Evolutionary conservation across 495 filamentous ascomycete genomes (phyloP), one percentile per base, ranked within the genome.

Genomic region (Wilcoxina mikolae): DNA sequence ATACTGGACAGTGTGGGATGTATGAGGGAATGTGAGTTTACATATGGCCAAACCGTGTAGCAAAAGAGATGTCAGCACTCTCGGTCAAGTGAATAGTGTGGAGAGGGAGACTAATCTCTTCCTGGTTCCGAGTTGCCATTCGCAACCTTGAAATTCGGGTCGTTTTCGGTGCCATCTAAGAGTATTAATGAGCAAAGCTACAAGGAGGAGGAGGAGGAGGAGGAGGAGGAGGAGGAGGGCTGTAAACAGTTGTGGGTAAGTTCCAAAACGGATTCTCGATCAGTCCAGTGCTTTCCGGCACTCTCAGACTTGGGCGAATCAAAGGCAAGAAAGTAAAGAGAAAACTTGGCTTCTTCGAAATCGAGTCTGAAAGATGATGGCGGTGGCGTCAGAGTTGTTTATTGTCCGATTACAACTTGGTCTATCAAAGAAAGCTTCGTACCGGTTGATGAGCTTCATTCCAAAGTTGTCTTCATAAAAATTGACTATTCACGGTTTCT

Each of bases 401-500:
- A 18, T 27, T n/a, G n/a, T n/a, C n/a, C n/a, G n/a, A 51, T 29
- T 35, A 51, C 3, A 3, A 31, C 12, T 22, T 24, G 7, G 17
- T 18, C 23, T n/a, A 35, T 17, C 15, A 38, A 47, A 73, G 69
- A 60, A 75, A 72, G 48, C n/a, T n/a, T 81, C 74, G 31, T 88
- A 73, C 65, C 85, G 83, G 58, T 84, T 78, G 68, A 96, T 76
- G 61, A 87, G 71, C 68, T 72, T 87, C 74, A 98, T 78, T 60
- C 91, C 91, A 15, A 98, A 83, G 72, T 87, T 84, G 59, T 94
- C 60, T 33, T 57, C 78, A 69, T 96, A 98, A 74, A 87, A 98
- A 60, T 91, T 84, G 71, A 95, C 81, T 79, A 44, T 17, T 11
- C 15, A 38, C 26, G 52, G 38, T 28, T 22, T 33, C 44, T 15